A percentile compares a stretch with the other conserved stretches of the same genome.
These are phyloP conservation scores for Gillenia trifoliata DNA, from an alignment of 306 rosid genomes.

Conservation along the genomic window DNA sequence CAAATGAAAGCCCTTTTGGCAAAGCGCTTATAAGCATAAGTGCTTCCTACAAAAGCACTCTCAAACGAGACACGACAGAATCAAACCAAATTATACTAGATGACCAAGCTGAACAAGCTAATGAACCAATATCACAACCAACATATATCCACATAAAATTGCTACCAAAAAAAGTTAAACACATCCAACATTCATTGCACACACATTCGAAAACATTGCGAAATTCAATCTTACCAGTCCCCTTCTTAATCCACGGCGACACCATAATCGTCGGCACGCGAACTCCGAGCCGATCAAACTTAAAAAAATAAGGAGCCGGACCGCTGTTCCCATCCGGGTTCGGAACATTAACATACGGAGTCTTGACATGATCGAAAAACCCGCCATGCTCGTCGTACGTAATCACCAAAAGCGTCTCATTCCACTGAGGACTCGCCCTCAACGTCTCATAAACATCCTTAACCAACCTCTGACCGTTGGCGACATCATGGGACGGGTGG, in stretches of 20 bases:
- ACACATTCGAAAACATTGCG: neutral
- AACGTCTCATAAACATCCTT: constrained; percentile 92
- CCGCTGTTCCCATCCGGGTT: constrained; percentile 96
- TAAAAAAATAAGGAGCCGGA: constrained; percentile 95
- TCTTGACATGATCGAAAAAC: constrained; percentile 80
- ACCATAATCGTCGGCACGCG: constrained; percentile 95
- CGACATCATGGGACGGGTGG: constrained; percentile 99
- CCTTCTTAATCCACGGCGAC: constrained; percentile 99
- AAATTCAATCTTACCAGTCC: constrained; percentile 54
- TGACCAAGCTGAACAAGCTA: neutral
- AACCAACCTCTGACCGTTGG: constrained; percentile 86
- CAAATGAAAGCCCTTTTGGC: too few relatives aligned
- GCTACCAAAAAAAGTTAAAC: neutral
- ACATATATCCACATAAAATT: neutral
- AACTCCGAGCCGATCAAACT: constrained; percentile 95
- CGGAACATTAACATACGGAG: constrained; percentile 84
- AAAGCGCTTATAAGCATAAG: neutral
- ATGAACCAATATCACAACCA: neutral
- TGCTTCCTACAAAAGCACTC: neutral
- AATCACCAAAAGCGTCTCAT: constrained; percentile 74
- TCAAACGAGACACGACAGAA: neutral
- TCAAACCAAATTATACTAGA: neutral
- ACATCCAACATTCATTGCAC: neutral
- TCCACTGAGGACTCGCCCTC: constrained; percentile 95
- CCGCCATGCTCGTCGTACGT: constrained; percentile 99